Conservation (phyloP, 371 early-diverging fungal species). For the Nematocida displodere region DNA sequence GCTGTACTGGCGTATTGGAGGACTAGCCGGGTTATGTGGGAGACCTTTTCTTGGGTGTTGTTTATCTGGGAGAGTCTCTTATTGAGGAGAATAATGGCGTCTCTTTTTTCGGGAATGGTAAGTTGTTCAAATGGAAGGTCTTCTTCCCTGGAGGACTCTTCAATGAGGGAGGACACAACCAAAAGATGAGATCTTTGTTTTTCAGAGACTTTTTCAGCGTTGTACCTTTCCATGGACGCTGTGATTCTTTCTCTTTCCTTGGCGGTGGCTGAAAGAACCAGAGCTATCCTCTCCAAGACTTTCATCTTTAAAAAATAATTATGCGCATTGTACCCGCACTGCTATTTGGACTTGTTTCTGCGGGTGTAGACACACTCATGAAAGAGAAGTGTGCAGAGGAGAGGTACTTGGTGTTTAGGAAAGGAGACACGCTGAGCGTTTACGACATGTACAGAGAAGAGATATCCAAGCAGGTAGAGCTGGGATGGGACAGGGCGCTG, state of each 20-base stretch:
- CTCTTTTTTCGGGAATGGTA: constrained; percentile 1
- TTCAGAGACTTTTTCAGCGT: no score
- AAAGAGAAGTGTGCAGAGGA: background rate
- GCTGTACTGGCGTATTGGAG: constrained; percentile 27
- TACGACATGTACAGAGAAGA: background rate
- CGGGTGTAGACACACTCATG: background rate
- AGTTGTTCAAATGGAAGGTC: background rate
- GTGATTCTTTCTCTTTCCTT: constrained; percentile 1
- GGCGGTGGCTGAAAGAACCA: background rate
- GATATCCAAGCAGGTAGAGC: background rate
- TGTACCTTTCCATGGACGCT: background rate
- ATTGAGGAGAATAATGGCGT: constrained; percentile 34
- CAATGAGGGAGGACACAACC: background rate
- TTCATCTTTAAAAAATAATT: constrained; percentile 38
- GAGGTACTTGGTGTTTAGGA: background rate
- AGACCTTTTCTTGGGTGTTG: constrained; percentile 37
- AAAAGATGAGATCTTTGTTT: background rate
- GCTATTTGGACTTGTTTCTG: background rate
- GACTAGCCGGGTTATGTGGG: constrained; percentile 29
- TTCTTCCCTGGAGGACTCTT: background rate
- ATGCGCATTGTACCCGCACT: background rate
- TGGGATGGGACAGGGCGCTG: background rate
- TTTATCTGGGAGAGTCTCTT: constrained; percentile 60
- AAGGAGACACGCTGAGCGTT: background rate
- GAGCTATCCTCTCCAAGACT: constrained; percentile 33